Evolutionary conservation across 768 basidiomycete species (phyloP), one percentile per base, ranked within the genome.

Genomic region (Botryobasidium botryosum): DNA sequence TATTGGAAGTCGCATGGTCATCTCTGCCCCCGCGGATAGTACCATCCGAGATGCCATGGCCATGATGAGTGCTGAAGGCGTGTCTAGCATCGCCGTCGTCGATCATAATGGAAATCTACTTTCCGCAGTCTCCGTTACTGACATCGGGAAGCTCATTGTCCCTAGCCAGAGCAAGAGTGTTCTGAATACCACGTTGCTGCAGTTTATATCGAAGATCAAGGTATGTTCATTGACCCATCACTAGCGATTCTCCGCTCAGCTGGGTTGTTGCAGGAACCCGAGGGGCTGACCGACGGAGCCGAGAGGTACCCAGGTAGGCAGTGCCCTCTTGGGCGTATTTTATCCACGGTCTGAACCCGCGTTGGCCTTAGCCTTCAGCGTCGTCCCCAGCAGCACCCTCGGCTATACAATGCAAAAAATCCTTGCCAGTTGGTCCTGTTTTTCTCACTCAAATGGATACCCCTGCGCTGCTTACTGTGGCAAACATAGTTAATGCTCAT

Each of bases 41-140:
- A 69, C 69, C 17, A 77, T 85, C 21, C 62, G 85, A 40, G 78
- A 83, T 56, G 82, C 82, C 4, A 87, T 87, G 84, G 73, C 67
- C 48, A 64, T 80, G 24, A 85, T 87, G 83, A 83, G 80, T 53
- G 80, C 83, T 49, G 71, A 79, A 54, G 84, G 84, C 20, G 81
- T 87, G 21, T 84, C 82, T 55, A 84, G 79, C 52, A 67, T 85
- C 36, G 84, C 83, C 13, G 77, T 86, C 3, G 57, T 81, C 4
- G 78, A 82, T 37, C 74, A 73, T 29, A 65, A 58, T 2, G 74
- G 78, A 3, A 66, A 60, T 36, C 59, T 86, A 44, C 58, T 81
- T 44, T 81, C 83, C 48, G 79, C 80, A 2, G 75, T 85, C 29
- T 83, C 79, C 55, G 84, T 84, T 4, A 85, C 81, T 5, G 84